Percentiles rank a stretch among this genome's conserved stretches.
Evolutionary conservation across 257 asterid species (phyloP).

Genomic region (Capsicum rhomboideum): DNA sequence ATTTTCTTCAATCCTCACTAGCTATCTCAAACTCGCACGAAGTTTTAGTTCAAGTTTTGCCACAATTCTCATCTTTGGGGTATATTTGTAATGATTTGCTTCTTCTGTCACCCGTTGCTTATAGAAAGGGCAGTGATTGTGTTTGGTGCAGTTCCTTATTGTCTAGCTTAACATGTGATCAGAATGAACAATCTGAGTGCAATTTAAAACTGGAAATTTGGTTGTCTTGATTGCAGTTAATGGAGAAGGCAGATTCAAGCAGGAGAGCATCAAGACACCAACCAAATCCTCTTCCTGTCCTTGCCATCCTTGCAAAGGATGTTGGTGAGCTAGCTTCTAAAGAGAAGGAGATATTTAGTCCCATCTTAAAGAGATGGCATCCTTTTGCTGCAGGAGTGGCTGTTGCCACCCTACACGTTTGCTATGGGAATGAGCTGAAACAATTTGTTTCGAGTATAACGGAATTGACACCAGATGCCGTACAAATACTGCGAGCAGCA

Average conservation of each 20-base stretch:
- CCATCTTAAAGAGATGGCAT: constrained; percentile 90
- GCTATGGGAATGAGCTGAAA: constrained; percentile 92
- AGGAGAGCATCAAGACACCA: constrained; percentile 84
- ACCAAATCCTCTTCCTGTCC: constrained; percentile 86
- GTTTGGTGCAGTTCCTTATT: not conserved
- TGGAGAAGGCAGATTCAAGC: constrained; percentile 97
- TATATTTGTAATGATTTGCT: not conserved
- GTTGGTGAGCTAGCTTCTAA: constrained; percentile 77
- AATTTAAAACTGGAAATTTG: not conserved
- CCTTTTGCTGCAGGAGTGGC: constrained; percentile 97
- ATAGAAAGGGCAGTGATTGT: not conserved
- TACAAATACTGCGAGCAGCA: constrained; percentile 87
- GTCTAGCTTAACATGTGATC: not conserved
- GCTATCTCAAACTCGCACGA: not conserved
- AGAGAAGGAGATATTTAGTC: constrained; percentile 77
- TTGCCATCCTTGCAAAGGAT: constrained; percentile 93
- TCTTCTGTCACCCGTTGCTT: not conserved
- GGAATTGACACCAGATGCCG: constrained; percentile 96
- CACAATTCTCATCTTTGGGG: not conserved
- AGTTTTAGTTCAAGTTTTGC: not conserved
- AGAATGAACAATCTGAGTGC: not conserved
- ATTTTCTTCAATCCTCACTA: not conserved
- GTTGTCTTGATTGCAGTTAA: constrained; percentile 39
- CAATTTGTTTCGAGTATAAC: constrained; percentile 78
- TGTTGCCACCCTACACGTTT: constrained; percentile 90